These are phyloP conservation scores for Aechmea fasciata DNA, from an alignment of 176 grass and related monocot genomes.

Conservation along the genomic window DNA sequence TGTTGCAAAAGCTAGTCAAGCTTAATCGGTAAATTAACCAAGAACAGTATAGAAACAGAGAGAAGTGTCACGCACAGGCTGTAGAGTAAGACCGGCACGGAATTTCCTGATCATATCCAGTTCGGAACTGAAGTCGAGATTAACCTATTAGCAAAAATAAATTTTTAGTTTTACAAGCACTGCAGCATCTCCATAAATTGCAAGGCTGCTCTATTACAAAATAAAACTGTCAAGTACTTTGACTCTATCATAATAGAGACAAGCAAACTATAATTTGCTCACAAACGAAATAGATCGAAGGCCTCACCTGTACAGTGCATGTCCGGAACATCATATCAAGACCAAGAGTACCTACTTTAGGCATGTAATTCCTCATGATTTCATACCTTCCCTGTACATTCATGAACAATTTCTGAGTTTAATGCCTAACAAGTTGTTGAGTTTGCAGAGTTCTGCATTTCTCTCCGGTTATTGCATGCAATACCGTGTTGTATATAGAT, in stretches of 20 bases:
- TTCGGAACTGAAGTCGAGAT: slow-evolving; percentile 99
- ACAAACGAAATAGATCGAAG: not conserved
- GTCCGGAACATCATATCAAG: slow-evolving; percentile 99
- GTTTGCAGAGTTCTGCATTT: too few species aligned
- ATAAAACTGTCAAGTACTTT: not conserved
- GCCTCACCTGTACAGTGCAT: slow-evolving; percentile 79
- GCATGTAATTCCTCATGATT: slow-evolving; percentile 99
- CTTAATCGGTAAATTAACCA: not conserved
- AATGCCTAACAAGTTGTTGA: not conserved
- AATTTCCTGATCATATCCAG: slow-evolving; percentile 96
- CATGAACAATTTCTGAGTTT: not conserved
- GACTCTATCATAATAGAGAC: not conserved
- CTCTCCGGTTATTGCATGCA: too few species aligned
- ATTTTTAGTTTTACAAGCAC: not conserved
- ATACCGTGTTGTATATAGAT: too few species aligned
- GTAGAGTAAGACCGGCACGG: slow-evolving; percentile 66
- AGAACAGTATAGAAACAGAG: not conserved
- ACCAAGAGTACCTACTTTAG: slow-evolving; percentile 95
- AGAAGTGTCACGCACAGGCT: slow-evolving; percentile 65
- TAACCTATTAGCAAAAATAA: slow-evolving; percentile 47
- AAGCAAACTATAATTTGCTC: not conserved
- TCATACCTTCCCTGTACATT: slow-evolving; percentile 68
- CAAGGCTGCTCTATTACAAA: not conserved
- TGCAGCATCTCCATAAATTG: not conserved
- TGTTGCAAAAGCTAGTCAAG: slow-evolving; percentile 33